These are phyloP conservation scores for Clarireedia homoeocarpa DNA, from an alignment of 2,329 filamentous ascomycete genomes.

Conservation along the genomic window DNA sequence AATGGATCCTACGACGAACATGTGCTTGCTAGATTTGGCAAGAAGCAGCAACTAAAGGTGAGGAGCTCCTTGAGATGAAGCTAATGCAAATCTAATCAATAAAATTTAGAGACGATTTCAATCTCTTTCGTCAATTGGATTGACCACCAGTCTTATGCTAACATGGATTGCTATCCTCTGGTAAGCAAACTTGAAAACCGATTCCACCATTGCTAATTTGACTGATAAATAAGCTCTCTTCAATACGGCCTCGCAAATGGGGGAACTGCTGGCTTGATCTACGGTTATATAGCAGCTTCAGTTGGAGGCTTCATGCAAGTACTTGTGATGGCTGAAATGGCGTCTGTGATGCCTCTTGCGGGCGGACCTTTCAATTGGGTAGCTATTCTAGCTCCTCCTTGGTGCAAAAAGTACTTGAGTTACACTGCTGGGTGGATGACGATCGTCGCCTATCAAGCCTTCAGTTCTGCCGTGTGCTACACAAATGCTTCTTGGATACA, in stretches of 20 bases:
- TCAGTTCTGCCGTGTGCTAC: not conserved
- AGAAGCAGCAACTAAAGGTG: not conserved
- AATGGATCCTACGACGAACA: not conserved
- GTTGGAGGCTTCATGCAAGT: not conserved
- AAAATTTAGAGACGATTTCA: not conserved
- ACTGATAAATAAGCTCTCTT: no score
- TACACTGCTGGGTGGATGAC: conserved; percentile 5
- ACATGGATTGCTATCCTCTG: not conserved
- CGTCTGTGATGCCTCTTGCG: conserved; percentile 7
- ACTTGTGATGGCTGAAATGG: conserved; percentile 3
- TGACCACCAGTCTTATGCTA: not conserved
- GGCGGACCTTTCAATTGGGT: conserved; percentile 10
- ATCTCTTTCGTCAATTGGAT: not conserved
- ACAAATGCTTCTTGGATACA: not conserved
- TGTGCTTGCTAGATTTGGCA: not conserved
- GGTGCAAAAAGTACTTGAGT: conserved; percentile 1
- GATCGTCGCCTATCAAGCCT: not conserved
- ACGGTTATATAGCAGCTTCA: conserved; percentile 27
- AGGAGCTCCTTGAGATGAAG: not conserved
- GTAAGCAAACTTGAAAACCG: not conserved
- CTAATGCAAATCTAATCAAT: not conserved
- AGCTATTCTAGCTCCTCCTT: conserved; percentile 3
- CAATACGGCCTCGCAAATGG: conserved; percentile 16
- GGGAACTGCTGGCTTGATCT: conserved; percentile 32
- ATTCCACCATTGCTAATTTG: no score